Evolutionary conservation across 192 early-diverging fungal species (phyloP), one percentile per base, ranked within the genome.

Genomic region (Coemansia sp.): DNA sequence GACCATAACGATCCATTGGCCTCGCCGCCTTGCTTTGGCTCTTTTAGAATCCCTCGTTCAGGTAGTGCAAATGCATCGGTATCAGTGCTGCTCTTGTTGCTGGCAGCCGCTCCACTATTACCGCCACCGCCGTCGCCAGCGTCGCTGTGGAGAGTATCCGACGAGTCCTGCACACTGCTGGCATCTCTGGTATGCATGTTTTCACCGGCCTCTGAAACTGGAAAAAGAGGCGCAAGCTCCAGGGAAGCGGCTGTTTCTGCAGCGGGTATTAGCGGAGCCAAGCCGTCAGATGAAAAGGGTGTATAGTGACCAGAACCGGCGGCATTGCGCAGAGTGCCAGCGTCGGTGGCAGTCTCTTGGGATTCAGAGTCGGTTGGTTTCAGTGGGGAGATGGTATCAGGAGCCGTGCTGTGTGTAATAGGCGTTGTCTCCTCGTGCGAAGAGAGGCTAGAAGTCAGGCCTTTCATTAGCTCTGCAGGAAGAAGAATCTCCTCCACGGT

Each of bases 401-500:
- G 54, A 40, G 57, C 37, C 42, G n/a, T 46, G 20, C 44, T 32
- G 48, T 3, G 41, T 2, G 39, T 11, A 63, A 49, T 46, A 22
- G 41, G 16, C n/a, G 14, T 17, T 40, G 19, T 25, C 50, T 51
- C 13, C 17, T 40, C 12, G n/a, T 67, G 72, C 5, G 69, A 58
- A 19, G 79, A 72, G 13, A 81, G 59, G 10, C 46, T 67, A 17
- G 74, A 72, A 40, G 79, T 81, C 41, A 81, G 71, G 39, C 74
- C 79, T 22, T 59, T 65, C 74, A 76, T 81, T 7, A 81, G 79
- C 74, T 81, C 79, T 6, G 60, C 64, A n/a, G 79, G 79, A 13
- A 81, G 74, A 64, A 81, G 59, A 43, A 81, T 81, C 20, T 81
- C 78, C 65, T 81, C 78, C 16, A 73, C 78, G 14, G 78, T 81